A percentile compares a stretch with the other conserved stretches of the same genome.
Conservation (phyloP, 805 yeast genomes). For the Yamadazyma scolyti region DNA sequence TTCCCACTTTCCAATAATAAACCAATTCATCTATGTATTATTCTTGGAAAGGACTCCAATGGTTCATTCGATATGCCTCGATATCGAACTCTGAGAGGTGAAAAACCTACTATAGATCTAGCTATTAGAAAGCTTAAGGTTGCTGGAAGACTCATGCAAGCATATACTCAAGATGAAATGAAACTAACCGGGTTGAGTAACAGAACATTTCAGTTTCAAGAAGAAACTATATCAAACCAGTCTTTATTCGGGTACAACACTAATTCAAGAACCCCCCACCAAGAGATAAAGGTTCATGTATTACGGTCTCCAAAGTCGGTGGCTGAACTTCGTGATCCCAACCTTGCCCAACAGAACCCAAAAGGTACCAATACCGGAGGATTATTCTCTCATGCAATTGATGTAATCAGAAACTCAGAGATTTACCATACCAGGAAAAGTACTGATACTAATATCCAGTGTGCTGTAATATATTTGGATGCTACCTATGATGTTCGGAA, state of each 20-base stretch:
- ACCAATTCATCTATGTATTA: conserved; percentile 75
- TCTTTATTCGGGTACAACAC: conserved; percentile 31
- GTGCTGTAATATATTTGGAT: conserved; percentile 83
- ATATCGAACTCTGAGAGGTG: conserved; percentile 42
- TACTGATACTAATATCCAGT: conserved; percentile 59
- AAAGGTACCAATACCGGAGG: conserved; percentile 73
- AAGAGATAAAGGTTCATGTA: conserved; percentile 74
- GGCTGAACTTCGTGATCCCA: conserved; percentile 69
- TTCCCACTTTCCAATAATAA: conserved; percentile 60
- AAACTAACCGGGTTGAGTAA: conserved; percentile 70
- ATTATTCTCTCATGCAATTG: conserved; percentile 72
- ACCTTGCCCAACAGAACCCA: conserved; percentile 82
- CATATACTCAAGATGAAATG: conserved; percentile 91
- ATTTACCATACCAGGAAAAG: conserved; percentile 35
- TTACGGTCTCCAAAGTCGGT: conserved; percentile 63
- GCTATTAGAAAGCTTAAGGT: conserved; percentile 74
- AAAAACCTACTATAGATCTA: conserved; percentile 62
- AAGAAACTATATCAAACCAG: conserved; percentile 37
- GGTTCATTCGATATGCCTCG: conserved; percentile 67
- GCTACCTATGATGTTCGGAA: conserved; percentile 70
- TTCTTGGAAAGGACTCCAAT: conserved; percentile 75
- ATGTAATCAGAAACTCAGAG: conserved; percentile 50
- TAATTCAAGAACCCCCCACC: conserved; percentile 52
- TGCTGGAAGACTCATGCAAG: conserved; percentile 86
- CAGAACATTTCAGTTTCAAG: conserved; percentile 71